Evolutionary conservation across 2,329 filamentous ascomycete genomes (phyloP).

Genomic region (Hysterium pulicare): DNA sequence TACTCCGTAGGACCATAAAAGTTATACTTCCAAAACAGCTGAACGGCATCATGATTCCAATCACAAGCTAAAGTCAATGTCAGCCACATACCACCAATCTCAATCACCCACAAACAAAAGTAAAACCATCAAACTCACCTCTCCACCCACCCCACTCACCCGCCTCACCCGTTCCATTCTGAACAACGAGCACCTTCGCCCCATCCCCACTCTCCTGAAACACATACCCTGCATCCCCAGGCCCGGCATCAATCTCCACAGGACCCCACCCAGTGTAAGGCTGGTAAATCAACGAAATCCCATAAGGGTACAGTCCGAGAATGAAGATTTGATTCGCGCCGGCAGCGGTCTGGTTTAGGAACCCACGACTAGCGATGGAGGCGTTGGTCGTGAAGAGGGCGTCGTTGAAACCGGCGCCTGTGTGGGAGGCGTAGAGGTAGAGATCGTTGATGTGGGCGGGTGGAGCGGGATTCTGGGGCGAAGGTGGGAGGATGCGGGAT

Average conservation of each 20-base stretch:
- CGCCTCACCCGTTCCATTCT: neutral
- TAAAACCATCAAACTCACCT: slow-evolving; percentile 5
- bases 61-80: slow-evolving; percentile 7
- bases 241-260: slow-evolving; percentile 7
- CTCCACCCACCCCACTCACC: slow-evolving; percentile 8
- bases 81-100: neutral
- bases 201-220: slow-evolving; percentile 1
- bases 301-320: slow-evolving; percentile 8
- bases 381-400: slow-evolving; percentile 4
- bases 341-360: slow-evolving; percentile 8
- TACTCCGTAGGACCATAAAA: neutral
- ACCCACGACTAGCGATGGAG: slow-evolving; percentile 1
- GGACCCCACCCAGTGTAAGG: slow-evolving; percentile 7
- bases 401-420: slow-evolving; percentile 9
- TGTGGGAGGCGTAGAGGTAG: slow-evolving; percentile 9
- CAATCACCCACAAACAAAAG: neutral
- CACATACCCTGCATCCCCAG: slow-evolving; percentile 6
- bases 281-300: slow-evolving; percentile 4
- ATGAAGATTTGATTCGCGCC: slow-evolving; percentile 7
- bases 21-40: slow-evolving; percentile 9
- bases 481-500: neutral
- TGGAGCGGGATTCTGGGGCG: neutral
- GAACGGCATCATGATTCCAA: slow-evolving; percentile 8
- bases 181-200: neutral
- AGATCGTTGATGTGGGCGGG: slow-evolving; percentile 5